Evolutionary conservation across 441 rosid genomes (phyloP).

Genomic region (Populus hybrid): DNA sequence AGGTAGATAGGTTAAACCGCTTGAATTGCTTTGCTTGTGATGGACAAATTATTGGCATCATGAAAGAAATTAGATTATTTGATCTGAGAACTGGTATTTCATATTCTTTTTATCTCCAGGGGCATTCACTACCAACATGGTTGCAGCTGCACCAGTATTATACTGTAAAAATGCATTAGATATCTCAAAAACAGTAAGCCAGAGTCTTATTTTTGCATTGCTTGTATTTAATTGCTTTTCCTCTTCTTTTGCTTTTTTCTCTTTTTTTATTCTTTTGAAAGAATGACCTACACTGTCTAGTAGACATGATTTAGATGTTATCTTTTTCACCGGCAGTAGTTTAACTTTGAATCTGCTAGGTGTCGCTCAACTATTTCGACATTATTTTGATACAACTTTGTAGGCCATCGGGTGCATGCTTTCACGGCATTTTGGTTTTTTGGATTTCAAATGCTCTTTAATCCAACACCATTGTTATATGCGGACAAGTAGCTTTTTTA

Average conservation of each 20-base stretch:
- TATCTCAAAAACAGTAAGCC: conserved; percentile 49
- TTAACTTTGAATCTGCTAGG: neutral
- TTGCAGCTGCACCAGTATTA: conserved; percentile 93
- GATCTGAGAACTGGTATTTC: neutral
- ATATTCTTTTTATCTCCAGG: conserved; percentile 39
- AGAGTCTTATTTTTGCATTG: neutral
- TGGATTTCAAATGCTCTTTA: neutral
- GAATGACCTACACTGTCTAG: neutral
- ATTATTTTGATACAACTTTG: neutral
- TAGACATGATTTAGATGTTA: neutral
- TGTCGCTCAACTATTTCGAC: neutral
- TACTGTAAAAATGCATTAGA: conserved; percentile 72
- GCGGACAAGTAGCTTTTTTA: neutral
- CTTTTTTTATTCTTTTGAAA: too few relatives aligned
- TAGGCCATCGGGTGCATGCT: neutral
- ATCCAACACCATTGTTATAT: neutral
- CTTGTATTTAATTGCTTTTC: neutral
- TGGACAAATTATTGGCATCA: neutral
- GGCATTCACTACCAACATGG: conserved; percentile 77
- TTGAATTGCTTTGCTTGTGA: neutral
- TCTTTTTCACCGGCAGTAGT: neutral
- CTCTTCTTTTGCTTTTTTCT: too few relatives aligned
- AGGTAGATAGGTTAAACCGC: neutral
- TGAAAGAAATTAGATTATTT: neutral
- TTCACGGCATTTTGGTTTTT: neutral